These are phyloP conservation scores for Geosmithia morbida DNA, from an alignment of 2,329 filamentous ascomycete species.

Conservation along the genomic window DNA sequence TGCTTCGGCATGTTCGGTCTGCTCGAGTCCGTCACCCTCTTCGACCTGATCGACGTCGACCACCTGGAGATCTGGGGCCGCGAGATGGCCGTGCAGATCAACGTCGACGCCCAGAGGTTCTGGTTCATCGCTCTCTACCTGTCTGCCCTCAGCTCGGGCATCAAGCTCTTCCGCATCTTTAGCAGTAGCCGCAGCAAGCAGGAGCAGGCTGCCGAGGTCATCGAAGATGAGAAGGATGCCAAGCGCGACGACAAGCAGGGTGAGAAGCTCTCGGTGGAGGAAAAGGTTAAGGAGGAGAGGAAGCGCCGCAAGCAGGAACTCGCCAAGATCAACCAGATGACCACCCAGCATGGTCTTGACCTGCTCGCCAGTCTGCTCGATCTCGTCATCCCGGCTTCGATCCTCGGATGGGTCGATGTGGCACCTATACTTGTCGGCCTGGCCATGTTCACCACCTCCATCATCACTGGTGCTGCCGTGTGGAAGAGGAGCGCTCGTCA, in stretches of 20 bases:
- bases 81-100: conserved; percentile 28
- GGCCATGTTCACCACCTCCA: conserved; percentile 45
- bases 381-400: conserved; percentile 42
- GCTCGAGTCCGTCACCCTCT: conserved; percentile 49
- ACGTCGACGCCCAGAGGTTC: conserved; percentile 49
- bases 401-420: conserved; percentile 45
- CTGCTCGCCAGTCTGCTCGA: conserved; percentile 46
- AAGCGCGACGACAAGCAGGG: too few relatives aligned
- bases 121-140: conserved; percentile 52
- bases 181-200: conserved; percentile 21
- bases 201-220: conserved; percentile 12
- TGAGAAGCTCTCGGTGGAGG: conserved; percentile 7
- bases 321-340: conserved; percentile 12
- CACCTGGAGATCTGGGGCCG: conserved; percentile 37
- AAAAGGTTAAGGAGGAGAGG: conserved; percentile 15
- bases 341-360: conserved; percentile 24
- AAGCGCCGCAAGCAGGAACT: conserved; percentile 17
- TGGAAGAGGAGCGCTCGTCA: conserved; percentile 36
- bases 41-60: conserved; percentile 30
- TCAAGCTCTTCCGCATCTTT: conserved; percentile 24
- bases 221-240: conserved; percentile 9
- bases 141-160: conserved; percentile 26
- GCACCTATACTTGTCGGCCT: conserved; percentile 36
- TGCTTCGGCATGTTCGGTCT: conserved; percentile 54
- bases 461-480: conserved; percentile 43